phyloP scores from a whole-genome alignment of 2,329 filamentous ascomycete genomes.

The Knufia fluminis region DNA sequence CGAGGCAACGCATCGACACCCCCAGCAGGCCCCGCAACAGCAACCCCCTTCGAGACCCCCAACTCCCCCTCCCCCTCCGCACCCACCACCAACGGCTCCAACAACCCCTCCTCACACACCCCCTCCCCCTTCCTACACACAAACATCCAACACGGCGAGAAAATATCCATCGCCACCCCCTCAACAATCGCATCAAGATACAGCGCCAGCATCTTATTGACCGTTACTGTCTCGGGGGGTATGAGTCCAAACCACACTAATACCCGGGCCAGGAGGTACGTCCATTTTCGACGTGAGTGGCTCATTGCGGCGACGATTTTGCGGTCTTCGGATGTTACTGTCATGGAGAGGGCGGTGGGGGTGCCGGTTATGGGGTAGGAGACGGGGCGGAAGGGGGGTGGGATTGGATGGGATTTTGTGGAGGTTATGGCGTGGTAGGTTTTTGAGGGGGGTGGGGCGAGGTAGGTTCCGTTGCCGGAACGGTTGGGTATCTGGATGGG shows the following conservation, averaged over 20 bases:
- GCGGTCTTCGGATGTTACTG: conserved; percentile 15
- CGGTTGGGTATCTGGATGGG: conserved; percentile 7
- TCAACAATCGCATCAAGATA: conserved; percentile 15
- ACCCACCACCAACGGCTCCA: background rate
- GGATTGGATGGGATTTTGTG: background rate
- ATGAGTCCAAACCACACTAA: conserved; percentile 17
- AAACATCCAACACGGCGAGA: conserved; percentile 22
- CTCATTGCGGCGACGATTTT: conserved; percentile 17
- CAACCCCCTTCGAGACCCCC: too few relatives aligned
- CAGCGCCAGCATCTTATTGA: conserved; percentile 14
- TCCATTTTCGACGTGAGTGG: conserved; percentile 5
- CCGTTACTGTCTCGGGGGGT: conserved; percentile 14
- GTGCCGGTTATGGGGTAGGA: conserved; percentile 21
- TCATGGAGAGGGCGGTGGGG: conserved; percentile 4
- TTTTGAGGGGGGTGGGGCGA: background rate
- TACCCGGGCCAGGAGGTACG: conserved; percentile 12
- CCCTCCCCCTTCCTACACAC: conserved; percentile 15
- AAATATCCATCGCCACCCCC: conserved; percentile 14
- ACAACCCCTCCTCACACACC: background rate
- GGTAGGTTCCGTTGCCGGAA: background rate
- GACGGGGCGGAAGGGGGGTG: conserved; percentile 18
- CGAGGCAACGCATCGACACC: too few relatives aligned
- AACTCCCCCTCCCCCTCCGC: too few relatives aligned
- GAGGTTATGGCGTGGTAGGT: background rate
- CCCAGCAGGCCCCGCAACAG: too few relatives aligned